Evolutionary conservation across 2,329 filamentous ascomycete genomes (phyloP), one percentile per base, ranked within the genome.

Genomic region (Aspergillus pseudotamarii): DNA sequence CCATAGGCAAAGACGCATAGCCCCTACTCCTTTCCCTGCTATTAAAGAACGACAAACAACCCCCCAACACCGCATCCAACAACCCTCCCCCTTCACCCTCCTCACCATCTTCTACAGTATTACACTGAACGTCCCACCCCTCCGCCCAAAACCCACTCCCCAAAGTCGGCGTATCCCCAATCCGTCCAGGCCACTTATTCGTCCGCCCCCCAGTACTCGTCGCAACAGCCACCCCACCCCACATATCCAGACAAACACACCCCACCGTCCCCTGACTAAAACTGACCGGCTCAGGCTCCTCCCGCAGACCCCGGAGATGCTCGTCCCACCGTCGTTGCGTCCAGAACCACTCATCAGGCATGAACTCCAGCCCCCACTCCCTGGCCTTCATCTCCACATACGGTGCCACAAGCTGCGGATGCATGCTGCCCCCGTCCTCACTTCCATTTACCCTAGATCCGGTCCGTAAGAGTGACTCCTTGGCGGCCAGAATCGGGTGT

Each of bases 131-230:
- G 9, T 78, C 77, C 92, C 92, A 96, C 69, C 93, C 87, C 74
- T 96, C 93, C 0, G 93, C 92, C 92, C 93, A 97, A 76, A 93
- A 97, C 0, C 93, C 93, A 0, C 93, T 91, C 0, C 93, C 93
- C 0, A 93, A 81, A 0, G 90, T 90, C 0, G 93, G 93, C 12
- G 93, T 97, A 74, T 97, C 93, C 0, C 93, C 93, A 66, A 96
- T 89, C 23, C 93, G 83, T 0, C 93, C 93, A 0, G 91, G 91
- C 60, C 94, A 79, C 80, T 97, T 97, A 75, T 97, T 97, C 26
- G 93, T 97, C 76, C 96, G 75, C 0, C 93, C 93, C 6, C 93
- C 93, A 0, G 86, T 89, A 41, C 84, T 87, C 0, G 87, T 89
- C 3, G 87, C 87, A 53, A 83, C 84, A 59, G 91, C 93, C 3